Evolutionary conservation across 345 rosid genomes (phyloP).

Genomic region (Populus pruinosa): DNA sequence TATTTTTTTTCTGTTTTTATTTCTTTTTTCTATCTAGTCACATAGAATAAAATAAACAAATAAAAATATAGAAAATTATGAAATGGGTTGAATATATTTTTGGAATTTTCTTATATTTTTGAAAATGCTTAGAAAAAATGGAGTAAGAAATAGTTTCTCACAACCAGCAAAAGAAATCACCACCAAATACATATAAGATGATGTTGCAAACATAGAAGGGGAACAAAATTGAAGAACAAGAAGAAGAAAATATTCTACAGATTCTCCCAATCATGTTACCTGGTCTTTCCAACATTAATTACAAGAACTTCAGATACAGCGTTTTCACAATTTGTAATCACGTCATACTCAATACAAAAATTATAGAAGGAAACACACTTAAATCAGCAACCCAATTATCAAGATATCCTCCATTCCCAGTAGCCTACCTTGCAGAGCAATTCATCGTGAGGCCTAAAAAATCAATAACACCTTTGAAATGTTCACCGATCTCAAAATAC

Average conservation of each 20-base stretch:
- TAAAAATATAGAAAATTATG: too few species aligned
- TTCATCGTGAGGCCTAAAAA: conserved; percentile 37
- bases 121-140: too few species aligned
- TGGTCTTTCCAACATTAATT: background rate
- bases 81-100: too few species aligned
- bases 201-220: too few species aligned
- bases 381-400: conserved; percentile 4
- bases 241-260: too few species aligned
- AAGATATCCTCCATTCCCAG: conserved; percentile 21
- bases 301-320: background rate
- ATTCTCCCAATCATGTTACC: background rate
- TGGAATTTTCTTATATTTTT: too few species aligned
- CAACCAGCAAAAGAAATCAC: background rate
- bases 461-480: conserved; percentile 44
- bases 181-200: too few species aligned
- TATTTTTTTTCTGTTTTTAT: too few species aligned
- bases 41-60: too few species aligned
- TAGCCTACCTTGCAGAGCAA: conserved; percentile 26
- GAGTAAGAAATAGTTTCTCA: too few species aligned
- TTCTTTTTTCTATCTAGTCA: too few species aligned
- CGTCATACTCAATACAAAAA: background rate
- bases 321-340: background rate
- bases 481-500: conserved; percentile 27
- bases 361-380: background rate
- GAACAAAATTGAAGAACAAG: too few species aligned